Evolutionary conservation across 2,329 filamentous ascomycete genomes (phyloP).

Genomic region (Peltaster fructicola): DNA sequence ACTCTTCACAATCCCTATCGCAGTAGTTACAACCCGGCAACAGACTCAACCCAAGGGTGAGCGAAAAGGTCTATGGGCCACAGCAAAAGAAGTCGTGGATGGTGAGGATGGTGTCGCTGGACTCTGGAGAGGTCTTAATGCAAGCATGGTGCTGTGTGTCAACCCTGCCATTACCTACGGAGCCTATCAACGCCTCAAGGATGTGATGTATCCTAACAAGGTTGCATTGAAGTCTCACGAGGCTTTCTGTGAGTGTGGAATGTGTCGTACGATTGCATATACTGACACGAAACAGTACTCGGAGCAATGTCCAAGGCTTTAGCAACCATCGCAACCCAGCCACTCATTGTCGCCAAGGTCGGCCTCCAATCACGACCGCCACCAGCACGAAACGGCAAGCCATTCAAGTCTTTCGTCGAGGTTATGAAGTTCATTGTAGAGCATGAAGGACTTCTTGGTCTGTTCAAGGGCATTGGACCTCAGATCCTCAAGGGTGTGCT

Average conservation of each 20-base stretch:
- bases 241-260: conserved; percentile 59
- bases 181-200: conserved; percentile 77
- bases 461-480: conserved; percentile 94
- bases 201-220: conserved; percentile 60
- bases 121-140: conserved; percentile 89
- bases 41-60: conserved; percentile 79
- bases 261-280: background rate
- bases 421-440: conserved; percentile 90
- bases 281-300: conserved; percentile 41
- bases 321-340: conserved; percentile 83
- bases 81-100: conserved; percentile 72
- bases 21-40: conserved; percentile 87
- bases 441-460: conserved; percentile 62
- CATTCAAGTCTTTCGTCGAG: conserved; percentile 82
- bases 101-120: conserved; percentile 80
- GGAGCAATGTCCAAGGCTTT: conserved; percentile 85
- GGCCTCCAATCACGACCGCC: conserved; percentile 88
- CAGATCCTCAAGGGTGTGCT: conserved; percentile 85
- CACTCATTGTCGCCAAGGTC: conserved; percentile 93
- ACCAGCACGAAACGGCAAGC: conserved; percentile 64
- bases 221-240: conserved; percentile 62
- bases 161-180: conserved; percentile 98
- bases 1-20: conserved; percentile 88
- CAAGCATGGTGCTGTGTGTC: conserved; percentile 83
- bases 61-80: conserved; percentile 71